Evolutionary conservation across 306 rosid species (phyloP).

Genomic region (Gleditsia sinensis): DNA sequence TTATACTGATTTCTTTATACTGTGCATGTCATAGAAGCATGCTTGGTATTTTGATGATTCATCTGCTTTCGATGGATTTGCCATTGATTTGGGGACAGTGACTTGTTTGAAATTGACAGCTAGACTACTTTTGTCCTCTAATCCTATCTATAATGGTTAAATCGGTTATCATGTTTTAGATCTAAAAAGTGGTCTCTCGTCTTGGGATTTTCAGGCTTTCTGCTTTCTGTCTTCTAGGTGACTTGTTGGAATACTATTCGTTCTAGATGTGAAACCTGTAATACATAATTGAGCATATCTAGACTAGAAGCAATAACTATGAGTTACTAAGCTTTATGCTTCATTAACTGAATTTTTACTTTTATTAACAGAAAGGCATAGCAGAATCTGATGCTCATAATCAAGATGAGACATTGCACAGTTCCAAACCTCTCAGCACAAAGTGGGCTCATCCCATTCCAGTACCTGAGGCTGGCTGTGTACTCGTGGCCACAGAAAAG

Average conservation of each 20-base stretch:
- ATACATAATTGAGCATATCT: slow-evolving; percentile 14
- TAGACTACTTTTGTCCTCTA: slow-evolving; percentile 16
- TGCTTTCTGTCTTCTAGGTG: neutral
- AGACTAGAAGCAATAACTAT: slow-evolving; percentile 8
- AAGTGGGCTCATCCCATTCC: slow-evolving; percentile 99
- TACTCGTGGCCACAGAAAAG: slow-evolving; percentile 94
- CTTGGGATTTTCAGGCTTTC: neutral
- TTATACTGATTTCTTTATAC: slow-evolving; percentile 16
- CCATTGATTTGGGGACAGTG: slow-evolving; percentile 23
- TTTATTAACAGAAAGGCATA: slow-evolving; percentile 69
- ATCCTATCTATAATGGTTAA: slow-evolving; percentile 7
- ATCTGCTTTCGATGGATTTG: slow-evolving; percentile 12
- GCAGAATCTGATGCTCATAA: slow-evolving; percentile 54
- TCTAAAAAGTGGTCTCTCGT: no score
- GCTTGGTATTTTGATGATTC: slow-evolving; percentile 8
- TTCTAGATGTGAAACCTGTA: slow-evolving; percentile 15
- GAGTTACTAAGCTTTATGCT: neutral
- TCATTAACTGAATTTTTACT: no score
- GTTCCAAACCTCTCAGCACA: slow-evolving; percentile 58
- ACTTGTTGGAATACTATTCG: slow-evolving; percentile 16
- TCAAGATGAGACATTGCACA: slow-evolving; percentile 47
- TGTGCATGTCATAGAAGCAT: slow-evolving; percentile 17
- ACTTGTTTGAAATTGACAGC: slow-evolving; percentile 2
- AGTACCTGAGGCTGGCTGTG: slow-evolving; percentile 91
- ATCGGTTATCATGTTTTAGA: no score